Evolutionary conservation across 2,329 filamentous ascomycete genomes (phyloP).

Genomic region (Neonectria hederae): DNA sequence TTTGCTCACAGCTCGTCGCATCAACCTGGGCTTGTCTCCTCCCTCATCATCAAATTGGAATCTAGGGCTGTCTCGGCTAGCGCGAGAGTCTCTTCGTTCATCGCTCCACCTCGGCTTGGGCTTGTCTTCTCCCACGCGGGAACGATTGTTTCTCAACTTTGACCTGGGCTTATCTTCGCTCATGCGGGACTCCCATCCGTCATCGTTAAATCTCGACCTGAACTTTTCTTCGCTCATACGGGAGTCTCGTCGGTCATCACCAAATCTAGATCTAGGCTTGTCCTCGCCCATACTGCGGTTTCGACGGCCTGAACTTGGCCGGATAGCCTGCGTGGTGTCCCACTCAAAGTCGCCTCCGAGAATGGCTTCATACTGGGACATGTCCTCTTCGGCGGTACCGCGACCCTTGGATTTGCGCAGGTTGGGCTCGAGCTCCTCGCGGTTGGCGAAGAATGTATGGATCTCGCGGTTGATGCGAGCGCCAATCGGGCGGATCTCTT

Average conservation of each 20-base stretch:
- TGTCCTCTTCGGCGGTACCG: conserved; percentile 33
- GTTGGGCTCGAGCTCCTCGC: conserved; percentile 48
- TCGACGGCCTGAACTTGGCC: conserved; percentile 6
- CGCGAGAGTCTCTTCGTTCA: neutral
- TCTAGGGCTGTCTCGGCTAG: neutral
- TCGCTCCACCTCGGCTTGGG: neutral
- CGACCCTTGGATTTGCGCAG: conserved; percentile 35
- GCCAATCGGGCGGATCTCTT: conserved; percentile 45
- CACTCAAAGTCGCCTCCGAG: conserved; percentile 43
- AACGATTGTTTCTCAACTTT: neutral
- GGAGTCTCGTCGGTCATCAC: neutral
- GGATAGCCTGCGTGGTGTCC: conserved; percentile 43
- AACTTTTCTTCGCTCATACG: neutral
- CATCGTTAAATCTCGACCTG: neutral
- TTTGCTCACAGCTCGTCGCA: neutral
- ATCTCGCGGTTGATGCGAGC: conserved; percentile 52
- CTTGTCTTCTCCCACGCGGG: neutral
- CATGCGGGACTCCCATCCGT: neutral
- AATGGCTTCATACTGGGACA: conserved; percentile 27
- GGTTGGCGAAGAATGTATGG: conserved; percentile 47
- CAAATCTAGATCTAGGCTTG: neutral
- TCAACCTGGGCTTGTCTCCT: neutral
- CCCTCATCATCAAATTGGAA: neutral
- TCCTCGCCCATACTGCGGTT: neutral
- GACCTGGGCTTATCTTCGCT: neutral